Evolutionary conservation across 164 flowering plant genomes (phyloP).

Genomic region (Berberis vulgaris): DNA sequence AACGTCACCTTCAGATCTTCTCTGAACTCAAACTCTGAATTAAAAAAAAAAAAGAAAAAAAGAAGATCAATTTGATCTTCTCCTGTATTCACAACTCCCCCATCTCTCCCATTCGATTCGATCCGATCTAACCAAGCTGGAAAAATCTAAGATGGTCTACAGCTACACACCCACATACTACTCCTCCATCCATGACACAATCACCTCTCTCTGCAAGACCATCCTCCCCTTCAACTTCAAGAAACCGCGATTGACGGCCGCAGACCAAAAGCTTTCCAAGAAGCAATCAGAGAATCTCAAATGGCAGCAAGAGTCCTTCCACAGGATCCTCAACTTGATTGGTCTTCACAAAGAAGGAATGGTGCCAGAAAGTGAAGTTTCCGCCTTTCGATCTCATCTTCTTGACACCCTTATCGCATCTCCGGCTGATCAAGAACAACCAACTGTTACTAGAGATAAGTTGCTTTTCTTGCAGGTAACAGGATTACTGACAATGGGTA

Average conservation of each 20-base stretch:
- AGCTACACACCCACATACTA: constrained; percentile 82
- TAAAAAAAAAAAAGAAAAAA: background rate
- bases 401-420: constrained; percentile 72
- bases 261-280: constrained; percentile 63
- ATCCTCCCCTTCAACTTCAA: constrained; percentile 77
- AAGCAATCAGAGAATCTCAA: constrained; percentile 83
- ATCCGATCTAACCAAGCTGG: background rate
- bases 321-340: constrained; percentile 69
- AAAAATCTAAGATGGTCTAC: constrained; percentile 29
- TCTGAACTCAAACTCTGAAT: background rate
- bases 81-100: background rate
- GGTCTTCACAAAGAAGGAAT: constrained; percentile 85
- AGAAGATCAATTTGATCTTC: background rate
- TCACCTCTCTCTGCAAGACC: constrained; percentile 75
- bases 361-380: constrained; percentile 50
- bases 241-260: constrained; percentile 48
- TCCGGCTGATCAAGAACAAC: constrained; percentile 48
- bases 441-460: constrained; percentile 64
- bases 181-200: constrained; percentile 75
- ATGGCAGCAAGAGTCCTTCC: constrained; percentile 97
- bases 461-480: constrained; percentile 81
- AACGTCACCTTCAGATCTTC: background rate
- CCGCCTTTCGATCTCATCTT: constrained; percentile 53
- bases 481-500: background rate
- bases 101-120: background rate